Percentiles rank a stretch among this genome's conserved stretches.
These are phyloP conservation scores for Penicillium salamii DNA, from an alignment of 495 filamentous ascomycete species.

Conservation along the genomic window DNA sequence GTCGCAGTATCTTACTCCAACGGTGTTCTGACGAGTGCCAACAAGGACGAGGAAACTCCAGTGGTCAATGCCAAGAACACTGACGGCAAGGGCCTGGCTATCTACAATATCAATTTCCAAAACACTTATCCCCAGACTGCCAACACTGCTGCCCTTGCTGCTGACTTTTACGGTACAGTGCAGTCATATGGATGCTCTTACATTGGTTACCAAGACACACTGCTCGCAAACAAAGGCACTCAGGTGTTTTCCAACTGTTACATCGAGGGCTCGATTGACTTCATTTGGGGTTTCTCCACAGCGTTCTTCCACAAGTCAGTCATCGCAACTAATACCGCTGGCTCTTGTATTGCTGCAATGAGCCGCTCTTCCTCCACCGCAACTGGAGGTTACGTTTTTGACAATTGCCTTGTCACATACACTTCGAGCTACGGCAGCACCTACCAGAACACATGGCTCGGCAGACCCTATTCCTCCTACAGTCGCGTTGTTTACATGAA, in stretches of 20 bases:
- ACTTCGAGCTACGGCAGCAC: slow-evolving; percentile 46
- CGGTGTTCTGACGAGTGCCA: slow-evolving; percentile 10
- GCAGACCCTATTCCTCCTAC: slow-evolving; percentile 58
- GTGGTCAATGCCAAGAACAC: slow-evolving; percentile 11
- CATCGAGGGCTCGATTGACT: slow-evolving; percentile 47
- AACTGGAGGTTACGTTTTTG: slow-evolving; percentile 45
- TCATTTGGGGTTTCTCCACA: slow-evolving; percentile 63
- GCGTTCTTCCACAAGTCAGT: slow-evolving; percentile 50
- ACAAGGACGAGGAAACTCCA: slow-evolving; percentile 6
- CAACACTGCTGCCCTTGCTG: slow-evolving; percentile 11
- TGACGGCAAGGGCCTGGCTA: slow-evolving; percentile 7
- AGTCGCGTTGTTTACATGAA: slow-evolving; percentile 59
- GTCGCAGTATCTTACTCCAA: slow-evolving; percentile 5
- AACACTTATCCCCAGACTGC: slow-evolving; percentile 11
- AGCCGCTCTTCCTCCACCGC: slow-evolving; percentile 58
- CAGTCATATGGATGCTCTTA: slow-evolving; percentile 17
- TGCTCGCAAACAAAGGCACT: slow-evolving; percentile 51
- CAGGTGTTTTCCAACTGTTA: slow-evolving; percentile 52
- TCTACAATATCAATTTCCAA: slow-evolving; percentile 15
- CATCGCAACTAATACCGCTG: slow-evolving; percentile 49
- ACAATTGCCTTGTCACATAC: slow-evolving; percentile 36
- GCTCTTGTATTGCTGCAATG: slow-evolving; percentile 45
- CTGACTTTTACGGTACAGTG: slow-evolving; percentile 11
- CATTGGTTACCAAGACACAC: slow-evolving; percentile 57
- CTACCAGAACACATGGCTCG: slow-evolving; percentile 43